Evolutionary conservation across 495 filamentous ascomycete genomes (phyloP).

Genomic region (Immersiella caudata): DNA sequence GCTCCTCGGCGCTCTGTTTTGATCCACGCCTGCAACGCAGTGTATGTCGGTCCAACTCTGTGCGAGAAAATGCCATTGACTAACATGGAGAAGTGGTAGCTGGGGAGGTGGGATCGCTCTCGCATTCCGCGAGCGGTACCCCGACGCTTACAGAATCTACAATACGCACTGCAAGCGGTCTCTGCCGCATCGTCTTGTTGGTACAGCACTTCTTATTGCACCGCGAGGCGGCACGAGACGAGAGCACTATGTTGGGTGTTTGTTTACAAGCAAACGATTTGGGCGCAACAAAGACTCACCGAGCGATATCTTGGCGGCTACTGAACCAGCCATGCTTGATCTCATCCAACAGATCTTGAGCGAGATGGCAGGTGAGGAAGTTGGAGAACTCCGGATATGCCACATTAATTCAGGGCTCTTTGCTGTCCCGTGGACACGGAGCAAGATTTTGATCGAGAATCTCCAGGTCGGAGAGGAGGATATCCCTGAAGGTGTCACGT

Average conservation of each 20-base stretch:
- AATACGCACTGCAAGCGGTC: constrained; percentile 25
- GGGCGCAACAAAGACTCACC: constrained; percentile 26
- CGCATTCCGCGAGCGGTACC: constrained; percentile 29
- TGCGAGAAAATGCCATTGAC: not conserved
- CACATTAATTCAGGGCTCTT: constrained; percentile 33
- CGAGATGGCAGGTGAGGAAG: not conserved
- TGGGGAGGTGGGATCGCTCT: constrained; percentile 34
- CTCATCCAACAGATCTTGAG: constrained; percentile 28
- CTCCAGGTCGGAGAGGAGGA: constrained; percentile 27
- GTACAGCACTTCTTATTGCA: constrained; percentile 31
- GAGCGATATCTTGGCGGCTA: constrained; percentile 23
- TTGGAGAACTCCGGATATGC: constrained; percentile 35
- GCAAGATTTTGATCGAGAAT: constrained; percentile 21
- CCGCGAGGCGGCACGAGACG: constrained; percentile 14
- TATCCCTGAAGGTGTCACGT: constrained; percentile 1
- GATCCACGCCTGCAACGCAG: constrained; percentile 37
- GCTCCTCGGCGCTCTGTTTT: constrained; percentile 32
- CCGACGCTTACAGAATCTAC: constrained; percentile 27
- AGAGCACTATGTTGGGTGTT: constrained; percentile 35
- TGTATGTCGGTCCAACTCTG: not conserved
- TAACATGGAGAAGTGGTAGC: constrained; percentile 12
- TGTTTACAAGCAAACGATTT: constrained; percentile 31
- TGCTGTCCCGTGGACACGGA: constrained; percentile 34
- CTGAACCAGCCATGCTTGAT: constrained; percentile 26
- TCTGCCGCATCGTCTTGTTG: constrained; percentile 21